phyloP scores from a whole-genome alignment of 768 basidiomycete species.

The Kockovaella imperatae region DNA sequence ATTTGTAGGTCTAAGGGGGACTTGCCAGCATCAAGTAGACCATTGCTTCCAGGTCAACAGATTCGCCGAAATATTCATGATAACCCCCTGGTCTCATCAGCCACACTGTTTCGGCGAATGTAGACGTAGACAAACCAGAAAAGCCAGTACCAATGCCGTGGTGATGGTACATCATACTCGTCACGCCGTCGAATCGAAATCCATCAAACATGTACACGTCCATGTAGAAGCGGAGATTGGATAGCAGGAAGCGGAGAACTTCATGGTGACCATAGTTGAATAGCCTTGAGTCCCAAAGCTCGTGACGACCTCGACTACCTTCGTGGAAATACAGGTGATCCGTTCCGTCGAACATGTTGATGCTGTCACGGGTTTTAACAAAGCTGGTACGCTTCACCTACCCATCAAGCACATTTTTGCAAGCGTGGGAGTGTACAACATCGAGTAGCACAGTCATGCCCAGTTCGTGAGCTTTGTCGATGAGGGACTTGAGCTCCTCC shows the following conservation, averaged over 20 bases:
- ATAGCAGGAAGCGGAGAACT: constrained; percentile 86
- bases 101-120: not conserved
- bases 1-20: constrained; percentile 14
- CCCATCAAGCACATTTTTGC: constrained; percentile 93
- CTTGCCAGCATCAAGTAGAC: constrained; percentile 94
- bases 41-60: constrained; percentile 78
- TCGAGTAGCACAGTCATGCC: constrained; percentile 90
- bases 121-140: no score
- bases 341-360: constrained; percentile 94
- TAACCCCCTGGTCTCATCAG: constrained; percentile 54
- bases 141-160: constrained; percentile 98
- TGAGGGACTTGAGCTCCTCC: constrained; percentile 87
- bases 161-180: constrained; percentile 98
- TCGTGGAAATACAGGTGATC: constrained; percentile 97
- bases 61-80: constrained; percentile 90
- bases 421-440: constrained; percentile 95
- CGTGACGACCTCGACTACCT: constrained; percentile 80
- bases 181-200: constrained; percentile 97
- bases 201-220: constrained; percentile 95
- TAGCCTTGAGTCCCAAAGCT: constrained; percentile 91
- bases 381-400: no score
- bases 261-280: constrained; percentile 97
- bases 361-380: constrained; percentile 32
- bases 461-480: constrained; percentile 90
- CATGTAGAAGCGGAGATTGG: constrained; percentile 90